Conservation (phyloP, 2,329 filamentous ascomycete species). For the Fusarium duplospermum region DNA sequence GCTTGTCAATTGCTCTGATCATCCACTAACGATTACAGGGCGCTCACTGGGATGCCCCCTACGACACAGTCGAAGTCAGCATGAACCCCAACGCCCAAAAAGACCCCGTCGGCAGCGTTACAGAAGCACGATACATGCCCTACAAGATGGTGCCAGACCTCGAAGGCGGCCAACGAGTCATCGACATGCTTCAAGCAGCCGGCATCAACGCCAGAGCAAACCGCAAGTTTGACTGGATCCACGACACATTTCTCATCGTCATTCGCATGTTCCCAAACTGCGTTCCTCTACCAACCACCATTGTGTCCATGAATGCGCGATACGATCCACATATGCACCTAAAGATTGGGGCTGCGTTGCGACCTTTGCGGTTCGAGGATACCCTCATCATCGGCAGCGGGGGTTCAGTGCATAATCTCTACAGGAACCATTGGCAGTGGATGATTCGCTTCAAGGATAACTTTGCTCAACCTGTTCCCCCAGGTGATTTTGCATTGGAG, state of each 20-base stretch:
- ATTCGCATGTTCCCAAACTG: neutral
- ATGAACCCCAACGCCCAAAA: neutral
- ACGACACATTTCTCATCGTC: neutral
- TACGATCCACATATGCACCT: constrained; percentile 32
- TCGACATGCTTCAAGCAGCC: neutral
- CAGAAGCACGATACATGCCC: neutral
- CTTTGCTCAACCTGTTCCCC: constrained; percentile 21
- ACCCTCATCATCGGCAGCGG: constrained; percentile 66
- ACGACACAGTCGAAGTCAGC: neutral
- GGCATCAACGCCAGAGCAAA: neutral
- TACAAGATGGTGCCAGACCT: neutral
- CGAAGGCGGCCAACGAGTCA: neutral
- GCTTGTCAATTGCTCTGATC: neutral
- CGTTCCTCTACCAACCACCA: constrained; percentile 55
- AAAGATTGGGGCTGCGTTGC: constrained; percentile 17
- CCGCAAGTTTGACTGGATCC: neutral
- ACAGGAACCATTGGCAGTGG: constrained; percentile 72
- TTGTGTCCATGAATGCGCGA: constrained; percentile 27
- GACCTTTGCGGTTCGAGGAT: neutral
- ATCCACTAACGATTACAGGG: neutral
- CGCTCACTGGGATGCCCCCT: neutral
- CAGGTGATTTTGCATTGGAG: constrained; percentile 65
- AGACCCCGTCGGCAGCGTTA: neutral
- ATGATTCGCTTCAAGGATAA: constrained; percentile 66
- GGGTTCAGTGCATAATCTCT: constrained; percentile 77